Evolutionary conservation across 495 filamentous ascomycete genomes (phyloP).

Genomic region (Beverwykella pulmonaria): DNA sequence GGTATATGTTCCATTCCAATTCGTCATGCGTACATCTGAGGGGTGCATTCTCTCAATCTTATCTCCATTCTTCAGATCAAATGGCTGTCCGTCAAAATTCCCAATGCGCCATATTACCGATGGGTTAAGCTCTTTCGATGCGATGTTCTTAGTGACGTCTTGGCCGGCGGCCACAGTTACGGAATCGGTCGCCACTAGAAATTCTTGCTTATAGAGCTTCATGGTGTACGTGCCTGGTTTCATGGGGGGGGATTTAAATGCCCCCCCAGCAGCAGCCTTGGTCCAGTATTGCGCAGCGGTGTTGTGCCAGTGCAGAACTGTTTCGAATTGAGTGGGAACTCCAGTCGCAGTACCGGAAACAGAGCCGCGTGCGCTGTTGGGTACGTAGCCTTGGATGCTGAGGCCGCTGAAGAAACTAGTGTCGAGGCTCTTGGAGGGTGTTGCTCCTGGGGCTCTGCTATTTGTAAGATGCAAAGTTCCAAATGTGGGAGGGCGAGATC

Average conservation of each 20-base stretch:
- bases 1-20: conserved; percentile 25
- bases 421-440: conserved; percentile 24
- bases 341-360: conserved; percentile 22
- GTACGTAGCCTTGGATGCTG: conserved; percentile 25
- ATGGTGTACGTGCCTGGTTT: conserved; percentile 29
- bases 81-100: conserved; percentile 26
- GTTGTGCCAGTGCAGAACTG: conserved; percentile 30
- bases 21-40: conserved; percentile 22
- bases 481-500: background rate
- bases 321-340: conserved; percentile 25
- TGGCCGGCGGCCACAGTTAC: conserved; percentile 26
- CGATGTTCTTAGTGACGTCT: conserved; percentile 21
- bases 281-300: conserved; percentile 30
- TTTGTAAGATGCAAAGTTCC: background rate
- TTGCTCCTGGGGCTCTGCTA: conserved; percentile 2
- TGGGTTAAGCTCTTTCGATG: conserved; percentile 24
- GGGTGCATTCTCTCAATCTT: conserved; percentile 35
- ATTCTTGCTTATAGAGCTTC: conserved; percentile 30
- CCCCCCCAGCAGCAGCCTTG: conserved; percentile 10
- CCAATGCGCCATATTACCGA: conserved; percentile 30
- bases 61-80: conserved; percentile 31
- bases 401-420: conserved; percentile 25
- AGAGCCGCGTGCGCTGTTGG: conserved; percentile 18
- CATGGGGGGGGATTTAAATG: conserved; percentile 20
- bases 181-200: conserved; percentile 17